Evolutionary conservation across 202 grass and related monocot species (phyloP).

Genomic region (Carex sylvatica): DNA sequence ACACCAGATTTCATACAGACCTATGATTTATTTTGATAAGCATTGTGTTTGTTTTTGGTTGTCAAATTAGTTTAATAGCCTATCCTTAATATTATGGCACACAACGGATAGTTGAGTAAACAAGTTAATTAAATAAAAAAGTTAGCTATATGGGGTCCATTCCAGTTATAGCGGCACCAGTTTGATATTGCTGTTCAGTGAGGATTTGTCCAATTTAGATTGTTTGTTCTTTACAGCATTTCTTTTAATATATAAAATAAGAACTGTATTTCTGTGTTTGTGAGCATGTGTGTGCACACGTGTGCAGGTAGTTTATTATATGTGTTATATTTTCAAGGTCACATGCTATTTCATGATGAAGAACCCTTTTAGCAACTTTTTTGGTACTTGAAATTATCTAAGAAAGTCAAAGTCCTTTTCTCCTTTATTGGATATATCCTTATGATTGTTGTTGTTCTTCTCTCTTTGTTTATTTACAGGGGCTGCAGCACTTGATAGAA

Average conservation of each 20-base stretch:
- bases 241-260: not conserved
- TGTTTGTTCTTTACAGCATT: not conserved
- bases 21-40: not conserved
- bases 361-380: not conserved
- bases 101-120: not conserved
- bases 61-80: not conserved
- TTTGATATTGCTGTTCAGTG: conserved; percentile 4
- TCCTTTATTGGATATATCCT: conserved; percentile 2
- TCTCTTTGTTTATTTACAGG: conserved; percentile 41
- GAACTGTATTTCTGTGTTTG: conserved; percentile 1
- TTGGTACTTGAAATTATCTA: not conserved
- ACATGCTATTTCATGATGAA: not conserved
- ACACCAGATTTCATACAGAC: not conserved
- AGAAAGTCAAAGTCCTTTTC: not conserved
- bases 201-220: not conserved
- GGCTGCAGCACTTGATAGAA: conserved; percentile 59
- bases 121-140: not conserved
- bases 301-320: not conserved
- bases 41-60: not conserved
- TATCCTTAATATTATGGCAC: not conserved
- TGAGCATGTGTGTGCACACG: not conserved
- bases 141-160: not conserved
- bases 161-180: not conserved
- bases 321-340: not conserved
- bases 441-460: not conserved